A percentile compares a stretch with the other conserved stretches of the same genome.
phyloP scores from a whole-genome alignment of 139 green algal species.

The Haematococcus sp. region DNA sequence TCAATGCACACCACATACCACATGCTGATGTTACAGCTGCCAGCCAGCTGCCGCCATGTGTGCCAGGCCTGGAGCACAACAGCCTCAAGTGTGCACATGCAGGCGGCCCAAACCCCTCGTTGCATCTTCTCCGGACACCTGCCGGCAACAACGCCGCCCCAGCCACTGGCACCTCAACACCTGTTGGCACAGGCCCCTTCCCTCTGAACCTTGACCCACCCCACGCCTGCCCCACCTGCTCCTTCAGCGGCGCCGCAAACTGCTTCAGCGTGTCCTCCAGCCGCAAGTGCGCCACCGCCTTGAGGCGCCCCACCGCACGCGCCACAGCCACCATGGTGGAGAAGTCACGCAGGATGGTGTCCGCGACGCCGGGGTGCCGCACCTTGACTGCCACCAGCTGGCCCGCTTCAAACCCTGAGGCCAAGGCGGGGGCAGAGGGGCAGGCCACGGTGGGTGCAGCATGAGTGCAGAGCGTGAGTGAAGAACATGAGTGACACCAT shows the following conservation, averaged over 20 bases:
- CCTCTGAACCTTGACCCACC: background rate
- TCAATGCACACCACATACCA: too few species aligned
- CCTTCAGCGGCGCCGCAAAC: slow-evolving; percentile 94
- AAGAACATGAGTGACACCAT: too few species aligned
- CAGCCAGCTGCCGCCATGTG: background rate
- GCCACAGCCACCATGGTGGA: slow-evolving; percentile 88
- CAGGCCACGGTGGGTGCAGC: background rate
- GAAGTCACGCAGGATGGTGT: slow-evolving; percentile 91
- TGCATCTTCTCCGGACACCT: too few species aligned
- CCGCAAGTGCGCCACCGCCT: slow-evolving; percentile 58
- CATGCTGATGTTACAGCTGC: too few species aligned
- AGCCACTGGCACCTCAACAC: too few species aligned
- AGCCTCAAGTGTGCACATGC: too few species aligned
- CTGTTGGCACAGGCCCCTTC: too few species aligned
- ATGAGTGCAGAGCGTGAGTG: background rate
- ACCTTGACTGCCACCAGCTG: slow-evolving; percentile 86
- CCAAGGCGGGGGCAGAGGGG: too few species aligned
- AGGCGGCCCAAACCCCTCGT: too few species aligned
- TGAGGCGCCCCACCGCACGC: slow-evolving; percentile 43
- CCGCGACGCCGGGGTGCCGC: slow-evolving; percentile 84
- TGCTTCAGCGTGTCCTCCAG: slow-evolving; percentile 91
- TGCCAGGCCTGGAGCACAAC: too few species aligned
- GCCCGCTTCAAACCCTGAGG: slow-evolving; percentile 49
- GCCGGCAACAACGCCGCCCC: too few species aligned
- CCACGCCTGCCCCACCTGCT: slow-evolving; percentile 72